Percentiles rank a stretch among this genome's conserved stretches.
phyloP scores from a whole-genome alignment of 2,329 filamentous ascomycete genomes.

The Fusarium neocosmosporiellum region DNA sequence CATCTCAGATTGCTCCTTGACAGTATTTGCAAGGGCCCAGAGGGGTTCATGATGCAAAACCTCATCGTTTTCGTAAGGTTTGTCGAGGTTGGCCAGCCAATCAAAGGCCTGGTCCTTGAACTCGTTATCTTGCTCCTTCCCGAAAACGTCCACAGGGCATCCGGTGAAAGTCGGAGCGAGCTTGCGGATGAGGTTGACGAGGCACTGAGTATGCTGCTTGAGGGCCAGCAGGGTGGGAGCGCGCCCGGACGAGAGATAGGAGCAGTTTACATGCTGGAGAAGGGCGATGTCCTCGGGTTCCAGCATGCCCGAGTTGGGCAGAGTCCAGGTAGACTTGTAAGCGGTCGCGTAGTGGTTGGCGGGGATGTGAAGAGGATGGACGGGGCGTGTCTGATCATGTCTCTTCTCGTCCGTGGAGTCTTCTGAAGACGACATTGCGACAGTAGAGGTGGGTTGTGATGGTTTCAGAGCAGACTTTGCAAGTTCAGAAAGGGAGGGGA shows the following conservation, averaged over 20 bases:
- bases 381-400: background rate
- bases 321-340: constrained; percentile 40
- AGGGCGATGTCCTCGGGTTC: constrained; percentile 35
- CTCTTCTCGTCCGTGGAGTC: constrained; percentile 14
- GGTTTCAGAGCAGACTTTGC: background rate
- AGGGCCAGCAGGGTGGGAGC: constrained; percentile 67
- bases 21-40: constrained; percentile 58
- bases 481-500: background rate
- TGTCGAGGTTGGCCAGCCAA: constrained; percentile 64
- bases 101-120: constrained; percentile 63
- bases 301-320: constrained; percentile 38
- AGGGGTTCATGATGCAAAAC: constrained; percentile 60
- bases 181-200: constrained; percentile 62
- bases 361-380: constrained; percentile 30
- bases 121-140: constrained; percentile 41
- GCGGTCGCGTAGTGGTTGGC: constrained; percentile 43
- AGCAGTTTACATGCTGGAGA: constrained; percentile 63
- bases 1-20: constrained; percentile 56
- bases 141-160: constrained; percentile 34
- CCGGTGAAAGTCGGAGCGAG: constrained; percentile 54
- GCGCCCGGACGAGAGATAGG: constrained; percentile 65
- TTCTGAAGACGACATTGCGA: constrained; percentile 5
- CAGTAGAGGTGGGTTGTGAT: background rate
- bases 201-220: constrained; percentile 70
- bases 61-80: constrained; percentile 62